Conservation (phyloP, 1,139 yeast genomes). For the Zygosaccharomyces pseudobailii region DNA sequence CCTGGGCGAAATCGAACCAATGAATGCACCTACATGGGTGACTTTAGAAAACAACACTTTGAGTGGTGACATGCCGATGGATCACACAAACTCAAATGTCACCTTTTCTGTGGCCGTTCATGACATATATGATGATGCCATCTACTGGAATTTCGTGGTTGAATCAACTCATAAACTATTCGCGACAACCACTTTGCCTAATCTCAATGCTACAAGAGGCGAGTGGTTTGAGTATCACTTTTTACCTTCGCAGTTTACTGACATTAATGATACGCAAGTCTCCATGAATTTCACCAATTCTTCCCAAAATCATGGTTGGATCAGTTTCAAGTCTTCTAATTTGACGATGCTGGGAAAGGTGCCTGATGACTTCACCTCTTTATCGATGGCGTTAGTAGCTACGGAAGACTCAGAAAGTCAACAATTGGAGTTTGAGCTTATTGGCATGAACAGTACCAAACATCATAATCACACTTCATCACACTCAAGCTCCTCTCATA, state of each 20-base stretch:
- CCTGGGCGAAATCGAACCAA: conserved; percentile 48
- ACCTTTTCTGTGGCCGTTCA: conserved; percentile 52
- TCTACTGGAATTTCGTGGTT: conserved; percentile 52
- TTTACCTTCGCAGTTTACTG: conserved; percentile 50
- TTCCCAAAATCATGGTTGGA: conserved; percentile 49
- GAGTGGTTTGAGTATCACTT: conserved; percentile 53
- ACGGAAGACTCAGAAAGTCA: conserved; percentile 39
- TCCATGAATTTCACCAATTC: conserved; percentile 41
- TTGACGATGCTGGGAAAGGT: conserved; percentile 64
- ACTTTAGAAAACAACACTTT: conserved; percentile 43
- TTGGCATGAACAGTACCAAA: conserved; percentile 45
- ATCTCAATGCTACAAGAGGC: conserved; percentile 63
- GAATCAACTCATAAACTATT: conserved; percentile 41
- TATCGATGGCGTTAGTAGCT: conserved; percentile 53
- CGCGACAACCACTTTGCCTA: conserved; percentile 47
- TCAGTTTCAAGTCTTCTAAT: conserved; percentile 54
- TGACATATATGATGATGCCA: conserved; percentile 62
- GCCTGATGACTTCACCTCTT: conserved; percentile 52
- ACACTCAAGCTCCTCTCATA: conserved; percentile 3
- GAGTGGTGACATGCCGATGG: conserved; percentile 55
- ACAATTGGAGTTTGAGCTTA: conserved; percentile 47
- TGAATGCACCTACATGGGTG: conserved; percentile 60
- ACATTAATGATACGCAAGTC: conserved; percentile 47
- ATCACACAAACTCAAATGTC: conserved; percentile 37
- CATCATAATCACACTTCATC: conserved; percentile 20